These are phyloP conservation scores for Pseudogymnoascus sp. DNA, from an alignment of 2,329 filamentous ascomycete genomes.

Conservation along the genomic window DNA sequence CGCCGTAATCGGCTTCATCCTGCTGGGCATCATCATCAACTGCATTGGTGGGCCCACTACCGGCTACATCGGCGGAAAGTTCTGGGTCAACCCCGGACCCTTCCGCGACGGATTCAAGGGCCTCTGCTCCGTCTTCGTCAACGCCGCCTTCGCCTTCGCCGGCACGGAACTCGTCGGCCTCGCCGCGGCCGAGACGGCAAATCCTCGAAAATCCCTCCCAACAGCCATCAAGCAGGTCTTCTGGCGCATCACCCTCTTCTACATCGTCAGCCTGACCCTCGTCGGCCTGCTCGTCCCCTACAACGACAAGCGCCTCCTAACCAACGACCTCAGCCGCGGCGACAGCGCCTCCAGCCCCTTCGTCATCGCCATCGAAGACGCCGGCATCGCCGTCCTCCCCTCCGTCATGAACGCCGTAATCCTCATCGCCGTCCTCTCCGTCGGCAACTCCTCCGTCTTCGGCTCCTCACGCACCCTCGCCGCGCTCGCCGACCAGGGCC, in stretches of 20 bases:
- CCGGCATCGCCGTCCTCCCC: slow-evolving; percentile 71
- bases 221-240: slow-evolving; percentile 90
- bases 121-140: slow-evolving; percentile 70
- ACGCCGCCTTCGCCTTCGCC: slow-evolving; percentile 67
- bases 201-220: slow-evolving; percentile 72
- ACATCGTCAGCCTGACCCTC: slow-evolving; percentile 71
- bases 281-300: slow-evolving; percentile 78
- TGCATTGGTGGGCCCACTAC: slow-evolving; percentile 66
- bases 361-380: slow-evolving; percentile 83
- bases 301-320: slow-evolving; percentile 55
- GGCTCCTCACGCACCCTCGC: slow-evolving; percentile 85
- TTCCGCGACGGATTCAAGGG: slow-evolving; percentile 79
- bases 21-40: slow-evolving; percentile 80
- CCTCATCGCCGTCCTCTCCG: slow-evolving; percentile 34
- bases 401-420: slow-evolving; percentile 95
- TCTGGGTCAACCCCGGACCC: slow-evolving; percentile 74
- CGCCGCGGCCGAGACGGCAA: slow-evolving; percentile 69
- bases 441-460: slow-evolving; percentile 87
- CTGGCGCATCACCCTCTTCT: slow-evolving; percentile 89
- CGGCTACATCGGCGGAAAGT: slow-evolving; percentile 71
- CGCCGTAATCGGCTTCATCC: slow-evolving; percentile 59
- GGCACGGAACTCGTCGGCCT: slow-evolving; percentile 71
- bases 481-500: slow-evolving; percentile 78
- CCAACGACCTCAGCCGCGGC: slow-evolving; percentile 25
- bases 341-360: slow-evolving; percentile 72